Base-by-base conservation (phyloP, 305 asterid genomes). In the Nicotiana rustica region DNA sequence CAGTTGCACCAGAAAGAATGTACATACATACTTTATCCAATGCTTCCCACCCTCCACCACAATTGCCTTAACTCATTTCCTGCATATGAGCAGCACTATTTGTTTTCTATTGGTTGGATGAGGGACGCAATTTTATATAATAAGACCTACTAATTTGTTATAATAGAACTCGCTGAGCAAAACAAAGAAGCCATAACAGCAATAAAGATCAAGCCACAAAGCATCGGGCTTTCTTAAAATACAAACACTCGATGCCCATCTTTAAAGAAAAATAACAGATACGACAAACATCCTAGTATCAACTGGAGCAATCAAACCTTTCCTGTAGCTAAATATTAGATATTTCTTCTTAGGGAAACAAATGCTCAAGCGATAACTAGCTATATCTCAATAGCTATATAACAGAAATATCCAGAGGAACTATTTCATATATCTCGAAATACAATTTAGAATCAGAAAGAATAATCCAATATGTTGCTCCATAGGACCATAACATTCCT, bases 401-500 rank as follows among this genome's bases (percentile, higher is more conserved):
- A 55, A 14, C 59, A 55, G n/a, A 12, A 55, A 55, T 55, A 55
- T 55, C n/a, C 59, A 55, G 13, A 55, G 5, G 59, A 55, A 55
- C 59, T 14, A 55, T 13, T 49, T 60, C 64, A 19, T 47, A 5
- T 71, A 6, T 71, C 38, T 47, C 1, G 0, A 44, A 71, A 70
- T 35, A 71, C 38, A 71, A 71, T 19, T 19, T 49, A 73, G 79
- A 21, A 47, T 73, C 64, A 21, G 18, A 35, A 73, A 73, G 9
- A 21, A 49, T 25, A 49, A 73, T 49, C 64, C 52, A 6, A 49
- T 29, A 73, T 49, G 21, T 49, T 47, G 52, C 38, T 73, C 79
- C 9, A 73, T 71, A 70, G 12, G 78, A 73, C 14, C 79, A 75
- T 75, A 12, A 47, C 14, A 47, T 73, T 73, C 60, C 78, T 73